Evolutionary conservation across 495 filamentous ascomycete genomes (phyloP), one percentile per base, ranked within the genome.

Genomic region (Xylaria palmicola): DNA sequence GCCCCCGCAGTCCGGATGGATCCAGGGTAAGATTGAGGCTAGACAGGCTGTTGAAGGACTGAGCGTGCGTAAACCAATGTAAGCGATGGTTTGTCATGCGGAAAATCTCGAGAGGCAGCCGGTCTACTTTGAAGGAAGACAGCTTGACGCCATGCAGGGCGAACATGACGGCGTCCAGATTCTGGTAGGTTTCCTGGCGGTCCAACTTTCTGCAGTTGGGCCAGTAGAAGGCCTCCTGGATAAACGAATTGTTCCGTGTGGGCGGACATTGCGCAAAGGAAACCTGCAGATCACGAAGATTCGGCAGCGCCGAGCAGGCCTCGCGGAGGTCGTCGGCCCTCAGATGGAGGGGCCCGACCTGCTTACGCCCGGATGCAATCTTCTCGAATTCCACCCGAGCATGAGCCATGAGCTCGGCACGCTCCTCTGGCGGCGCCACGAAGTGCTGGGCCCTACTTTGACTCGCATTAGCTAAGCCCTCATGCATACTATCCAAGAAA

Each of bases 21-120:
- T 79, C 77, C 49, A 81, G 60, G 4, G 72, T 74, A 2, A 79
- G 63, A 65, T 72, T 62, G 9, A 81, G 74, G 39, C 58, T 68
- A 1, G 75, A 63, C 8, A 81, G 68, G 53, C 64, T 69, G 7
- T 71, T 59, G 54, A 81, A 79, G 20, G 76, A 69, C 44, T 71
- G 71, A 3, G 74, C 77, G 48, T 75, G 75, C 65, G 74, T 72
- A 60, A 74, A 76, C 77, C 77, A 81, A 57, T 75, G 75, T 4
- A 52, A 66, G 12, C 76, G 72, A 60, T 78, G 73, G 39, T 63
- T 65, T 30, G 68, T 53, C 41, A 70, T 27, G 27, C 73, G 70
- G 58, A 81, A 79, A 29, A 79, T 56, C 51, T 77, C 77, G 34
- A 81, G 75, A 20, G 78, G 78, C 17, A 81, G 71, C 17, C 76